Conservation (phyloP, 2,329 filamentous ascomycete genomes). For the Macrophomina tecta region DNA sequence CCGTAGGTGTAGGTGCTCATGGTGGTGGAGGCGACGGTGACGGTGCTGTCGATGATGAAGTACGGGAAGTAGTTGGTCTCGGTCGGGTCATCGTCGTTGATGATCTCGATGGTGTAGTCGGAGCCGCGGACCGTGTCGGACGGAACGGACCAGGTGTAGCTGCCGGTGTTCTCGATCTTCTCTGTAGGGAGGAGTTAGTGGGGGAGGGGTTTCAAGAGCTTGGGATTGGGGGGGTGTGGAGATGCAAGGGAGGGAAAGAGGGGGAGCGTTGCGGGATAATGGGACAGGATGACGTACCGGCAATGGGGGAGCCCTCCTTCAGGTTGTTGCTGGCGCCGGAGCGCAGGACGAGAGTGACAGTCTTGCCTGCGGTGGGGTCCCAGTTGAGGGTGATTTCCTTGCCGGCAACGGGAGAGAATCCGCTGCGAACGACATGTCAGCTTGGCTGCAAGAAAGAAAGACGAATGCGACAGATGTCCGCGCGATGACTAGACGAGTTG, state of each 20-base stretch:
- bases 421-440: constrained; percentile 40
- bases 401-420: constrained; percentile 55
- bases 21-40: constrained; percentile 41
- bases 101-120: constrained; percentile 61
- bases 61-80: constrained; percentile 60
- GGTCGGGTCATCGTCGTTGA: constrained; percentile 51
- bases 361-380: constrained; percentile 56
- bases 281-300: constrained; percentile 44
- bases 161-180: constrained; percentile 55
- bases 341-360: constrained; percentile 58
- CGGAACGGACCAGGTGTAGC: constrained; percentile 56
- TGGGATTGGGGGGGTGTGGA: neutral
- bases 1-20: constrained; percentile 37
- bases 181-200: constrained; percentile 40
- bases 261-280: no score
- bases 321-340: constrained; percentile 48
- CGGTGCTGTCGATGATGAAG: constrained; percentile 57
- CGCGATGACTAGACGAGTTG: neutral
- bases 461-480: neutral
- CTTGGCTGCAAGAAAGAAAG: neutral
- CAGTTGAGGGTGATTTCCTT: constrained; percentile 55
- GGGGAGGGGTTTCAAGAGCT: neutral
- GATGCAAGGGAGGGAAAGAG: neutral
- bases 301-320: constrained; percentile 49
- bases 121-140: constrained; percentile 48